phyloP scores from a whole-genome alignment of 2,329 filamentous ascomycete species.

The Gyromitra esculenta region DNA sequence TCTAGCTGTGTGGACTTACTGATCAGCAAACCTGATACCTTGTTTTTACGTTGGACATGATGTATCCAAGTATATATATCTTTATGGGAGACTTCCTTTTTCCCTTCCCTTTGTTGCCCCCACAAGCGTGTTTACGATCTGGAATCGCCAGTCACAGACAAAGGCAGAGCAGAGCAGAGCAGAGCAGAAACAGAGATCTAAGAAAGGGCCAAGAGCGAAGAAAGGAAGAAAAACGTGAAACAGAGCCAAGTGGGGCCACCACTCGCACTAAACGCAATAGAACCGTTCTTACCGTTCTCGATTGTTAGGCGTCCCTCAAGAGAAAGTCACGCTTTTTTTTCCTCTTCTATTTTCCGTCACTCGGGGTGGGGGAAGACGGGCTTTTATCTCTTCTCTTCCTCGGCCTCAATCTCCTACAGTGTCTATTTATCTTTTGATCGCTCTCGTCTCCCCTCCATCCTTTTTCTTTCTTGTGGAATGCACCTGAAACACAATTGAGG shows the following conservation, averaged over 20 bases:
- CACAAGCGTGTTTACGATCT: constrained; percentile 2
- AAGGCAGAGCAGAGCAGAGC: background rate
- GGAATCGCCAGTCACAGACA: constrained; percentile 4
- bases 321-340: constrained; percentile 6
- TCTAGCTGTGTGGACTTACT: too few relatives aligned
- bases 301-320: constrained; percentile 15
- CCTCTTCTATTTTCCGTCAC: background rate
- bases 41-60: too few relatives aligned
- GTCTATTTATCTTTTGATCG: background rate
- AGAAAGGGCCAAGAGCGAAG: background rate
- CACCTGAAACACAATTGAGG: constrained; percentile 10
- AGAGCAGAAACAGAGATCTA: too few relatives aligned
- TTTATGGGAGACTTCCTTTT: too few relatives aligned
- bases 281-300: background rate
- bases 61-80: too few relatives aligned
- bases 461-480: background rate
- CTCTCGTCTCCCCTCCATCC: background rate
- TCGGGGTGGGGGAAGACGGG: too few relatives aligned
- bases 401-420: background rate
- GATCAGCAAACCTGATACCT: too few relatives aligned
- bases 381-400: background rate
- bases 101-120: background rate
- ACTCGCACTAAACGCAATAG: background rate
- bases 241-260: background rate
- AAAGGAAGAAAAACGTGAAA: background rate